A percentile compares a stretch with the other conserved stretches of the same genome.
phyloP scores from a whole-genome alignment of 495 filamentous ascomycete genomes.

The Platismatia glauca region DNA sequence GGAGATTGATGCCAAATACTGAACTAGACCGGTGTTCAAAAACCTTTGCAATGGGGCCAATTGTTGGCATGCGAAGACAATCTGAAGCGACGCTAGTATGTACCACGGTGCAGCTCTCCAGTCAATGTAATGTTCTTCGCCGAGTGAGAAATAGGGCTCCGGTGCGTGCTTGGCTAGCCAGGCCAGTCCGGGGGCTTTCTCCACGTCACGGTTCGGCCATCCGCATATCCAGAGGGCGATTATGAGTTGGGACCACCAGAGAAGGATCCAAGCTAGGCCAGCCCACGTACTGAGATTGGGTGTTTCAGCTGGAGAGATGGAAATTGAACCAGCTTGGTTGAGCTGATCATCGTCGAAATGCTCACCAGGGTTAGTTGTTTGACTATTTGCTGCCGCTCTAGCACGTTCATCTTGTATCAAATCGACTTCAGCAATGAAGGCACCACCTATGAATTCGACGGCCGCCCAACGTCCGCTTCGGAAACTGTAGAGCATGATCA shows the following conservation, averaged over 20 bases:
- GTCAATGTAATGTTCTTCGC: neutral
- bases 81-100: neutral
- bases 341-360: neutral
- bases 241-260: constrained; percentile 18
- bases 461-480: constrained; percentile 50
- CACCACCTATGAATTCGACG: constrained; percentile 50
- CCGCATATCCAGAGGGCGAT: constrained; percentile 33
- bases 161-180: constrained; percentile 31
- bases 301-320: neutral
- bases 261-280: neutral
- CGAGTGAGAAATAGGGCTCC: neutral
- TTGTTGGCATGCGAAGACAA: neutral
- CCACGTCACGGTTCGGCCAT: constrained; percentile 36
- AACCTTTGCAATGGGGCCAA: neutral
- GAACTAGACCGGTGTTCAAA: neutral
- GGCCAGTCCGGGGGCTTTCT: constrained; percentile 31
- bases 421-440: constrained; percentile 51
- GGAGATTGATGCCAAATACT: neutral
- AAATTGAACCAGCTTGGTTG: neutral
- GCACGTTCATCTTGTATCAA: constrained; percentile 33
- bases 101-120: neutral
- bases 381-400: neutral
- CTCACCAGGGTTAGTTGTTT: neutral
- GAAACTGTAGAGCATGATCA: constrained; percentile 47
- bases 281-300: neutral